Conservation (phyloP, 495 filamentous ascomycete species). For the Neurospora sp. region DNA sequence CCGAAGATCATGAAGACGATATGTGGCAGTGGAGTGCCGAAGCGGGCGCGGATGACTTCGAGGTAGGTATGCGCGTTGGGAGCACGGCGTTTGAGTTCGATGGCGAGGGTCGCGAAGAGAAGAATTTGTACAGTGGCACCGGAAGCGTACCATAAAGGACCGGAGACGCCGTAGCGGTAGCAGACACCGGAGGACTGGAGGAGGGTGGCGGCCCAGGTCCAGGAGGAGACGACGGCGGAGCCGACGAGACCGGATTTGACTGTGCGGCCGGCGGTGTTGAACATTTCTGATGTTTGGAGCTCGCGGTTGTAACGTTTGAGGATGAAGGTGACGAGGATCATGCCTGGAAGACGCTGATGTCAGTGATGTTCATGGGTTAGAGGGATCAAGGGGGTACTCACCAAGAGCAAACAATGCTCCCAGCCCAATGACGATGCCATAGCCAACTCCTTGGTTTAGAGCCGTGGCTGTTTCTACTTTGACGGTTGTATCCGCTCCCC, state of each 20-base stretch:
- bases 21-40: slow-evolving; percentile 50
- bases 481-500: neutral
- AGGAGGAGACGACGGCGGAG: slow-evolving; percentile 87
- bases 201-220: slow-evolving; percentile 86
- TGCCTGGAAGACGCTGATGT: slow-evolving; percentile 9
- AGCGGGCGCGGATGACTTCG: slow-evolving; percentile 53
- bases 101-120: slow-evolving; percentile 86
- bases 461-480: slow-evolving; percentile 32
- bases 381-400: slow-evolving; percentile 23
- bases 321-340: slow-evolving; percentile 63
- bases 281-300: slow-evolving; percentile 94
- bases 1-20: slow-evolving; percentile 73
- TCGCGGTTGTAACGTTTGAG: slow-evolving; percentile 85
- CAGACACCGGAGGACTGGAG: slow-evolving; percentile 81
- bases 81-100: slow-evolving; percentile 81
- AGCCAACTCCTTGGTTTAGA: slow-evolving; percentile 62
- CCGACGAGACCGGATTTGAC: slow-evolving; percentile 94
- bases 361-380: neutral
- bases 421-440: slow-evolving; percentile 73
- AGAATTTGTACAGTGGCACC: slow-evolving; percentile 67
- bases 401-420: slow-evolving; percentile 70
- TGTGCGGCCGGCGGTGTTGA: slow-evolving; percentile 85
- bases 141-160: slow-evolving; percentile 80
- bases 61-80: slow-evolving; percentile 85
- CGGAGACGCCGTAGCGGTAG: slow-evolving; percentile 86